Evolutionary conservation across 2,329 filamentous ascomycete species (phyloP).

Genomic region (Exophiala sideris): DNA sequence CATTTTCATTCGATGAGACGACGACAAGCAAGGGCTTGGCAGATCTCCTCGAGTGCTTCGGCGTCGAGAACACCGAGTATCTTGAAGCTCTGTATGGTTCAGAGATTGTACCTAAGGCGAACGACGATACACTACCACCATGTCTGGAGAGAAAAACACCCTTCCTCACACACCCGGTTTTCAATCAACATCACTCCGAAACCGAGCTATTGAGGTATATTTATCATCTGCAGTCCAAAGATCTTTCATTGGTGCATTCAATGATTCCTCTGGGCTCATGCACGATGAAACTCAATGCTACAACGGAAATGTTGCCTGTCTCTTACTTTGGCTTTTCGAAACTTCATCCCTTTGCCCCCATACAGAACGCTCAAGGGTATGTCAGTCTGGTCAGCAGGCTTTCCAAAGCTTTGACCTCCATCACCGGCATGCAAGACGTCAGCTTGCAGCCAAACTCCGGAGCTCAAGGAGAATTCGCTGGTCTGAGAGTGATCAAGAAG

Average conservation of each 20-base stretch:
- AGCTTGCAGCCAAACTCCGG: constrained; percentile 94
- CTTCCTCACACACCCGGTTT: constrained; percentile 86
- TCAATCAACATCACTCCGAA: constrained; percentile 93
- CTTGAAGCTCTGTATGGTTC: constrained; percentile 9
- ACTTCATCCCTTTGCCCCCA: constrained; percentile 75
- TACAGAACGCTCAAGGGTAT: constrained; percentile 65
- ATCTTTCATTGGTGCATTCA: constrained; percentile 88
- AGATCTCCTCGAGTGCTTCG: constrained; percentile 35
- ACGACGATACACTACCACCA: constrained; percentile 34
- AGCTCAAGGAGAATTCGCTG: constrained; percentile 91
- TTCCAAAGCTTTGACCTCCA: constrained; percentile 70
- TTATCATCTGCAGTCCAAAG: constrained; percentile 87
- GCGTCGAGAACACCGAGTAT: constrained; percentile 27
- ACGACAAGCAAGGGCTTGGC: constrained; percentile 29
- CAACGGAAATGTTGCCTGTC: constrained; percentile 86
- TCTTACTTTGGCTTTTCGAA: constrained; percentile 72
- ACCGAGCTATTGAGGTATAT: constrained; percentile 94
- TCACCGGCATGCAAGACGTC: constrained; percentile 86
- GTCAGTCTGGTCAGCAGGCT: constrained; percentile 66
- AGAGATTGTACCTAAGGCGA: constrained; percentile 39
- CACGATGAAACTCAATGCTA: constrained; percentile 97
- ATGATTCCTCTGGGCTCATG: constrained; percentile 98
- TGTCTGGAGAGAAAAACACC: constrained; percentile 66
- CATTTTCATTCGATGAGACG: constrained; percentile 77
- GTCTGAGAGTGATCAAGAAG: constrained; percentile 80